Percentiles rank a stretch among this genome's conserved stretches.
Conservation (phyloP, 1,284 basidiomycete species). For the Malassezia yamatoensis region DNA sequence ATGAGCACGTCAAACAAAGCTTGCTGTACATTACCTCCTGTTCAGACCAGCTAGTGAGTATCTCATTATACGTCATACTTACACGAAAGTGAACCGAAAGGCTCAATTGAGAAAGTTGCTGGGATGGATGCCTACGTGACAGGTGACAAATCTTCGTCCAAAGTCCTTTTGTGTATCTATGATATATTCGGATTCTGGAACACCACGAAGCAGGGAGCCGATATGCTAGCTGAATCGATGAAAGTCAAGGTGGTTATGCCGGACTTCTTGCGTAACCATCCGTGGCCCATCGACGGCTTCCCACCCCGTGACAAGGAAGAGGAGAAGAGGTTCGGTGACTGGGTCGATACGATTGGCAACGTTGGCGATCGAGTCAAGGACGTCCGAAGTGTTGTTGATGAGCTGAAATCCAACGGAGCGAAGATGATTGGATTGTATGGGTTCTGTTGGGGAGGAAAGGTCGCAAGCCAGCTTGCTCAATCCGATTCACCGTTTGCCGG, state of each 20-base stretch:
- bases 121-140: conserved; percentile 31
- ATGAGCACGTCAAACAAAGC: conserved; percentile 35
- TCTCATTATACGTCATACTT: not conserved
- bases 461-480: conserved; percentile 15
- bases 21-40: conserved; percentile 52
- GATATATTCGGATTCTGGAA: conserved; percentile 59
- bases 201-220: conserved; percentile 52
- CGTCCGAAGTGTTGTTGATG: conserved; percentile 52
- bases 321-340: conserved; percentile 52
- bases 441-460: conserved; percentile 50
- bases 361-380: conserved; percentile 53
- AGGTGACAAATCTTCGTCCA: conserved; percentile 51
- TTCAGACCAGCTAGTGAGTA: conserved; percentile 49
- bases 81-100: conserved; percentile 44
- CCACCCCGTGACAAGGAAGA: conserved; percentile 53
- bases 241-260: conserved; percentile 56
- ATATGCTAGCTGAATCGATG: conserved; percentile 54
- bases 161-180: conserved; percentile 56
- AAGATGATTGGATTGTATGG: conserved; percentile 52
- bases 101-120: conserved; percentile 49
- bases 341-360: conserved; percentile 22
- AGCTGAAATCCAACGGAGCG: conserved; percentile 52
- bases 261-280: conserved; percentile 57
- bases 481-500: conserved; percentile 27
- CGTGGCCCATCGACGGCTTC: conserved; percentile 54